Conservation (phyloP, 75 land plant genomes). For the Isoetes taiwanensis region DNA sequence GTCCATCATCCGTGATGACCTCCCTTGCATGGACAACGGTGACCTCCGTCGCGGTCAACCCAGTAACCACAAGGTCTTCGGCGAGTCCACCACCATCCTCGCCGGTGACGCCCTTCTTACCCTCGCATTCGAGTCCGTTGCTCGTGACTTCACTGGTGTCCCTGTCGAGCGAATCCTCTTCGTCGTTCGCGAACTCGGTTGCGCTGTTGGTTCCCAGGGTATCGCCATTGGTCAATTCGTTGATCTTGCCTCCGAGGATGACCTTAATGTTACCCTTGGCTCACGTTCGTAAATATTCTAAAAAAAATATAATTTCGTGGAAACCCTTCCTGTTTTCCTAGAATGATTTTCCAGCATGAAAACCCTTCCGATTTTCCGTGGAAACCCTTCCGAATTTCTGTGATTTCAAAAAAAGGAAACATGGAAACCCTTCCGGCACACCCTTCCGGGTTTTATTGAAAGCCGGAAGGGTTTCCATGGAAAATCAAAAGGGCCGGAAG, state of each 20-base stretch:
- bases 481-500: too few species aligned
- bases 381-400: too few species aligned
- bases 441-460: too few species aligned
- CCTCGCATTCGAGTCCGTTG: conserved; percentile 34
- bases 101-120: conserved; percentile 53
- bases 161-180: conserved; percentile 16
- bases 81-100: conserved; percentile 32
- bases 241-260: conserved; percentile 26
- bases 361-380: too few species aligned
- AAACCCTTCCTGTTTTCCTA: too few species aligned
- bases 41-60: conserved; percentile 37
- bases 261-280: conserved; percentile 16
- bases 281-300: too few species aligned
- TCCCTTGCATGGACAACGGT: conserved; percentile 64
- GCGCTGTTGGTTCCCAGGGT: conserved; percentile 38
- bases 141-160: conserved; percentile 16
- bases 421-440: too few species aligned
- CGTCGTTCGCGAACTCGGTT: conserved; percentile 35
- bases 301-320: too few species aligned
- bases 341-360: too few species aligned
- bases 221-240: conserved; percentile 56
- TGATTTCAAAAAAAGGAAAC: too few species aligned
- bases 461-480: too few species aligned
- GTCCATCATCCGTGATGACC: conserved; percentile 35
- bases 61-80: conserved; percentile 27